phyloP scores from a whole-genome alignment of 1,139 yeast species.

The Protomyces inundatus region DNA sequence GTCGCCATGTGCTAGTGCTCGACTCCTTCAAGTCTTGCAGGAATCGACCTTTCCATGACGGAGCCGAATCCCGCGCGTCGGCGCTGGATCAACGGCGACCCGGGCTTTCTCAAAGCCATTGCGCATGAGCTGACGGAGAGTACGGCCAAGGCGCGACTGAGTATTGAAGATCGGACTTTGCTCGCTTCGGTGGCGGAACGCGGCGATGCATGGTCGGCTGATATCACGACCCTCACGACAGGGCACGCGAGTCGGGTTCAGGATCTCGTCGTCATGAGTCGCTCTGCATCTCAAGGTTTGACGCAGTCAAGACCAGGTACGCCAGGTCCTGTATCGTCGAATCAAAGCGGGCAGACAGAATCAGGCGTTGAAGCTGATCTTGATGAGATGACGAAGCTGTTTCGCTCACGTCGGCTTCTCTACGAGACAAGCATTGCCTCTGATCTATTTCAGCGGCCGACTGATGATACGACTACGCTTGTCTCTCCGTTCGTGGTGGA shows the following conservation, averaged over 20 bases:
- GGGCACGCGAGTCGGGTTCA: background rate
- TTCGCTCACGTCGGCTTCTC: slow-evolving; percentile 24
- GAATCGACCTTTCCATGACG: slow-evolving; percentile 2
- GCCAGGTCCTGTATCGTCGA: background rate
- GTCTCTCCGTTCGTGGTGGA: slow-evolving; percentile 8
- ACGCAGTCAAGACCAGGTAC: background rate
- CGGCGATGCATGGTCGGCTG: background rate
- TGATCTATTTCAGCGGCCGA: slow-evolving; percentile 5
- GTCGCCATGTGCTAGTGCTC: too few species aligned
- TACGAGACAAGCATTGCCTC: slow-evolving; percentile 25
- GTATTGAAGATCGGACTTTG: slow-evolving; percentile 2
- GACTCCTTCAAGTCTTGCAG: background rate
- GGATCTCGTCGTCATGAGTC: background rate
- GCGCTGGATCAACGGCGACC: slow-evolving; percentile 21
- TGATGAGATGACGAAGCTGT: slow-evolving; percentile 11
- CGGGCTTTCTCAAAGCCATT: background rate
- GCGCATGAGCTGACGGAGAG: slow-evolving; percentile 12
- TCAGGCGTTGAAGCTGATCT: background rate
- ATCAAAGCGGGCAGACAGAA: background rate
- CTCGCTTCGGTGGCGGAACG: background rate
- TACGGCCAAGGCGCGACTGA: background rate
- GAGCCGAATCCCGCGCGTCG: background rate
- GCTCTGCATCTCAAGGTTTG: too few species aligned
- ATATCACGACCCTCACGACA: background rate
- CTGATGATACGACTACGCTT: background rate